Evolutionary conservation across 2,329 filamentous ascomycete genomes (phyloP), one percentile per base, ranked within the genome.

Genomic region (Botrytis aclada): DNA sequence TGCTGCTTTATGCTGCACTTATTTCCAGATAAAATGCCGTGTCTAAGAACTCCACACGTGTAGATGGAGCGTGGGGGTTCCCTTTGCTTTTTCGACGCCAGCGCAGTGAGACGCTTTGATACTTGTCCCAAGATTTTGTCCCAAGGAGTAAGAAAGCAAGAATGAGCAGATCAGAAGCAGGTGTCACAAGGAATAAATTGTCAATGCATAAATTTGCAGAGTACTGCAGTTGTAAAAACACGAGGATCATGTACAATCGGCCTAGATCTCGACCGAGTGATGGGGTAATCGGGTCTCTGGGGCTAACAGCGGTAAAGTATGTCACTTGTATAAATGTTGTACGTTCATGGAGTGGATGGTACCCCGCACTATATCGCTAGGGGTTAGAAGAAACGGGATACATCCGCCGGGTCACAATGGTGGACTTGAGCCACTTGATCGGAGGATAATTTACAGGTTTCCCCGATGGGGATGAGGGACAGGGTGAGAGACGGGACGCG

Each of bases 1-100:
- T 69, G 70, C 70, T 72, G 70, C 70, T 72, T 72, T 72, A 67
- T 45, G 62, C 32, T 32, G 37, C 47, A 32, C 22, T 25, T 32
- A 7, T 54, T 3, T 51, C 63, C 45, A 67, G 32, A 56, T 12
- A 69, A 32, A 32, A 32, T 71, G 60, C 34, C 18, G 60, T 71
- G 58, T 71, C n/a, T 25, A 3, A 34, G n/a, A 41, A 51, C 51
- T 32, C 37, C 34, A 32, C 37, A 69, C 51, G 51, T 69, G 67
- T 39, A 45, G 43, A 20, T 32, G 20, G 18, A 3, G 29, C 67
- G 70, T 69, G 70, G 70, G 70, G 51, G 51, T 41, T 16, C 7
- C 47, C 34, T 25, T 45, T 67, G 18, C 32, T n/a, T 34, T 66
- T 58, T 47, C 37, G 18, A n/a, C 39, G 9, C 37, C 37, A 39